Evolutionary conservation across 768 basidiomycete species (phyloP), one percentile per base, ranked within the genome.

Genomic region (Hemileccinum rubropunctum): DNA sequence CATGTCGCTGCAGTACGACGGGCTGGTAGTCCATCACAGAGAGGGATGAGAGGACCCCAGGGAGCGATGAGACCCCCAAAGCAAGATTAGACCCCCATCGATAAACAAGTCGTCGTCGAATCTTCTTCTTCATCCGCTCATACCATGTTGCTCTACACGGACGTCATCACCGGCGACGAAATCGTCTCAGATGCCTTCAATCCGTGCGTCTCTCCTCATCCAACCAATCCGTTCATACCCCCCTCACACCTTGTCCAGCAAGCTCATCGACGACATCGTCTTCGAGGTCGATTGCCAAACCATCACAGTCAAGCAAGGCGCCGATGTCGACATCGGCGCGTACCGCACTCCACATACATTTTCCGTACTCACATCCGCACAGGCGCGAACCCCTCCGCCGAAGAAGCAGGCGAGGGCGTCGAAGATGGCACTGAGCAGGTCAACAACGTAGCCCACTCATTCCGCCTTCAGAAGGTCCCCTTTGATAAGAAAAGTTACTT

Each of bases 151-250:
- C 71, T 93, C 61, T 93, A 82, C 74, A 35, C 53, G 23, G 91
- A 93, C 69, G 66, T 88, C 51, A n/a, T 97, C 50, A 69, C 82
- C 43, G 81, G 70, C 39, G 92, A 95, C 64, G 95, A 98, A 76
- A 88, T 98, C 80, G 82, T 90, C 79, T 93, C 92, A 23, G 93
- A 95, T 75, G 93, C 93, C 57, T 98, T 86, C 77, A 84, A 85
- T 17, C 15, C 87, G 93, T 95, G 60, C 53, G 86, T 76, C 26
- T 76, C 26, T 27, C 40, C 23, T 42, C 40, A 1, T n/a, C 9
- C 2, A 5, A 40, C 23, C 12, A 26, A 14, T 30, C 52, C 20
- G 43, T 30, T n/a, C 35, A 21, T 33, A 42, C 32, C 9, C 48
- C 32, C 47, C 55, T 61, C 42, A 56, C 38, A 37, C 11, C 42